Evolutionary conservation across 495 filamentous ascomycete genomes (phyloP).

Genomic region (Aeminium ludgeri): DNA sequence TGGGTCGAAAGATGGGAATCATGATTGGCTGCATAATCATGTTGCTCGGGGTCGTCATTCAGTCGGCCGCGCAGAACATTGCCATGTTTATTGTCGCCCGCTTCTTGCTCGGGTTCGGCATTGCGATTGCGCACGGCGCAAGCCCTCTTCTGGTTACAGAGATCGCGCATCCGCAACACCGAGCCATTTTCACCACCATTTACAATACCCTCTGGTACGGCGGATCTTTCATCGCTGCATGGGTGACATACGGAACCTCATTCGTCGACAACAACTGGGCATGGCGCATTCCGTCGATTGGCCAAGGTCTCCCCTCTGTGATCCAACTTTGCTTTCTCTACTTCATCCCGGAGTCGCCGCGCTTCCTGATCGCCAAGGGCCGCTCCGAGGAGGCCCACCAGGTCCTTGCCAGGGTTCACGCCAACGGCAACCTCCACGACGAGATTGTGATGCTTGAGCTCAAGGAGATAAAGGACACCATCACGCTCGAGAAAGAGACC

Average conservation of each 20-base stretch:
- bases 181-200: slow-evolving; percentile 27
- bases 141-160: slow-evolving; percentile 27
- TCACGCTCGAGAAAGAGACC: slow-evolving; percentile 20
- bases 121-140: slow-evolving; percentile 25
- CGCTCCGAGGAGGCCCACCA: slow-evolving; percentile 34
- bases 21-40: slow-evolving; percentile 23
- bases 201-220: slow-evolving; percentile 30
- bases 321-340: slow-evolving; percentile 36
- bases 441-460: slow-evolving; percentile 30
- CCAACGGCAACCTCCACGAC: slow-evolving; percentile 18
- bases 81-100: slow-evolving; percentile 38
- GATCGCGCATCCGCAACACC: slow-evolving; percentile 24
- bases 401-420: slow-evolving; percentile 11
- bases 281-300: slow-evolving; percentile 36
- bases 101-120: slow-evolving; percentile 44
- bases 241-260: slow-evolving; percentile 28
- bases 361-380: slow-evolving; percentile 49
- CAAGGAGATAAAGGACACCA: slow-evolving; percentile 22
- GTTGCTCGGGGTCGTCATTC: slow-evolving; percentile 16
- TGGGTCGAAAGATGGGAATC: slow-evolving; percentile 39
- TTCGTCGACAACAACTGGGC: slow-evolving; percentile 30
- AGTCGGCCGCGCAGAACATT: slow-evolving; percentile 23
- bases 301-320: slow-evolving; percentile 33
- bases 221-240: slow-evolving; percentile 28
- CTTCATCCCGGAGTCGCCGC: slow-evolving; percentile 43